phyloP scores from a whole-genome alignment of 345 rosid species.

The Rhizophora apiculata region DNA sequence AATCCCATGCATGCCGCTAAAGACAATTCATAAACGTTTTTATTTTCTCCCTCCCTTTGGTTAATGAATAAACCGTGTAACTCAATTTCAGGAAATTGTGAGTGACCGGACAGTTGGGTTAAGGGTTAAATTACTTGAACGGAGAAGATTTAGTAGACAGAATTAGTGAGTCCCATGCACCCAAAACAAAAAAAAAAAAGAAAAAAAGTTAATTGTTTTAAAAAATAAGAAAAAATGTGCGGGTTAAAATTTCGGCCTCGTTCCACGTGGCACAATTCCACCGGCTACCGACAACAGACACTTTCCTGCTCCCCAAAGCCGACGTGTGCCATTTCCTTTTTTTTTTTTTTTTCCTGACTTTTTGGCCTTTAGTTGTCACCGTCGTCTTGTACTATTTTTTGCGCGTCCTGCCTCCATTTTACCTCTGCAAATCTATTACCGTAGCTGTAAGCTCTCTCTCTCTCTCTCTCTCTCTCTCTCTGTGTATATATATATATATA shows the following conservation, averaged over 20 bases:
- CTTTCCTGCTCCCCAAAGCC: constrained; percentile 26
- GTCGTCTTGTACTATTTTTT: neutral
- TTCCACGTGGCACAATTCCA: constrained; percentile 42
- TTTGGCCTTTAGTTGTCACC: neutral
- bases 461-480: constrained; percentile 3
- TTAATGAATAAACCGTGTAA: neutral
- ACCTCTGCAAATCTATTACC: neutral
- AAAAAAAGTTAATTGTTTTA: no score
- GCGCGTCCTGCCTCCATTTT: constrained; percentile 6
- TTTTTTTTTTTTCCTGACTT: neutral
- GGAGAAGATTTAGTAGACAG: no score
- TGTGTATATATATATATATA: no score
- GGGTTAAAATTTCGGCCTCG: neutral
- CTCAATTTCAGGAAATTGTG: constrained; percentile 14
- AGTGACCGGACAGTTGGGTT: neutral
- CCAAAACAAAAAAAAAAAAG: no score
- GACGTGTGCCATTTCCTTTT: constrained; percentile 23
- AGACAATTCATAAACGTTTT: no score
- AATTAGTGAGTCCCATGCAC: no score
- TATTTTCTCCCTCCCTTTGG: no score
- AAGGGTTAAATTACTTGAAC: no score
- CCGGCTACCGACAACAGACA: constrained; percentile 58
- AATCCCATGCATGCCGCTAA: no score
- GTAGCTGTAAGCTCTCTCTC: neutral
- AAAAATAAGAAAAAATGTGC: no score